Evolutionary conservation across 345 rosid species (phyloP), one percentile per base, ranked within the genome.

Genomic region (Populus tremula): DNA sequence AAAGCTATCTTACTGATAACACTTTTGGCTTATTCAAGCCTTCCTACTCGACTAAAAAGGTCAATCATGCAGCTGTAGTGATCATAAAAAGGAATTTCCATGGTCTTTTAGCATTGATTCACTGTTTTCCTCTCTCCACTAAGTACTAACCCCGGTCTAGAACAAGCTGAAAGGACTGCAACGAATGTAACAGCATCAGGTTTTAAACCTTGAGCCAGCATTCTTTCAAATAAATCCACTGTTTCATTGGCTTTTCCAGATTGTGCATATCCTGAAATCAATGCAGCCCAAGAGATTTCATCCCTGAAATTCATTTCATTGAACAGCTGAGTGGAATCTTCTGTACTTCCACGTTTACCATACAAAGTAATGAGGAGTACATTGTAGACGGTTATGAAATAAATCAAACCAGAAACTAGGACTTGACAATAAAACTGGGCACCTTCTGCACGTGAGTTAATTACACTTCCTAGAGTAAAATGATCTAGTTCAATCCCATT

Each of bases 11-110:
- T 81, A 74, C 77, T 83, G 74, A 92, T 91, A 77, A 91, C 92
- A 65, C 66, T 74, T 86, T 85, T 89, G 79, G 99, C 96, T 86
- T 91, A 94, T 84, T 90, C 91, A 82, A 93, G 79, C 88, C 86
- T 89, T 78, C 98, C 98, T 62, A 98, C 90, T 71, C 98, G 87
- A 85, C 98, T 88, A 36, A 89, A 85, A 78, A 92, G 93, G 83
- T 95, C 99, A 67, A 93, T 95, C 97, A 95, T 95, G 86, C 99
- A 95, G 79, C 93, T 90, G 70, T 90, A 92, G 81, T 92, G 98
- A 73, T 93, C 93, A 82, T 61, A 81, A 79, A 65, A 84, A 5
- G 93, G 97, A 29, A 78, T 80, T 88, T 63, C 90, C 83, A 79
- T 92, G 87, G 49, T 92, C 85, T 62, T 83, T 78, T 25, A 83